phyloP scores from a whole-genome alignment of 2,329 filamentous ascomycete genomes.

The Trichoderma koningiopsis region DNA sequence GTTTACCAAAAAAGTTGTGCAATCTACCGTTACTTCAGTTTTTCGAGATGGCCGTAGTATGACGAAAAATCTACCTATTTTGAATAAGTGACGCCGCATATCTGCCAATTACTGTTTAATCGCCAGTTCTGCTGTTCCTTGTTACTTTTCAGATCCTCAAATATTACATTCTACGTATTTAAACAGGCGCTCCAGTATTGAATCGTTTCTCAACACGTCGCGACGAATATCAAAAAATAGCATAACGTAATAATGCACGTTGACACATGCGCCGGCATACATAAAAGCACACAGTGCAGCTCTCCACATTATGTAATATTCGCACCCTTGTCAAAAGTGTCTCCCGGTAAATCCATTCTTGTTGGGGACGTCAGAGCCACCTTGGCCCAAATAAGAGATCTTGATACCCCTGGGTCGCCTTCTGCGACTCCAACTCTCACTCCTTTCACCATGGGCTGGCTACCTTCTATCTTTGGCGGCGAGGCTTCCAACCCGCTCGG shows the following conservation, averaged over 20 bases:
- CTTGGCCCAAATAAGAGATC: not conserved
- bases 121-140: not conserved
- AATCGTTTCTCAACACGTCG: not conserved
- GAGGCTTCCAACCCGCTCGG: conserved; percentile 58
- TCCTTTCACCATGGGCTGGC: conserved; percentile 55
- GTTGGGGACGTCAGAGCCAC: conserved; percentile 24
- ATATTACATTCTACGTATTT: not conserved
- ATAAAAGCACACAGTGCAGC: conserved; percentile 20
- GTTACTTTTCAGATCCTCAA: not conserved
- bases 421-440: conserved; percentile 13
- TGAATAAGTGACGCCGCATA: not conserved
- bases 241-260: conserved; percentile 16
- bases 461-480: conserved; percentile 56
- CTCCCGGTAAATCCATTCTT: conserved; percentile 21
- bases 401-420: conserved; percentile 16
- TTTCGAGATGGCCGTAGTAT: not conserved
- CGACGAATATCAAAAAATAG: not conserved
- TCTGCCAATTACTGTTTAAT: not conserved
- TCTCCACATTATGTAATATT: conserved; percentile 21
- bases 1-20: not conserved
- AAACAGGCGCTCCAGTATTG: not conserved
- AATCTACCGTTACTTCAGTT: not conserved
- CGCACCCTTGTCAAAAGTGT: conserved; percentile 25
- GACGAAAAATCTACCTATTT: not conserved
- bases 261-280: not conserved